These are phyloP conservation scores for Ogataea glucozyma DNA, from an alignment of 805 yeast species.

Conservation along the genomic window DNA sequence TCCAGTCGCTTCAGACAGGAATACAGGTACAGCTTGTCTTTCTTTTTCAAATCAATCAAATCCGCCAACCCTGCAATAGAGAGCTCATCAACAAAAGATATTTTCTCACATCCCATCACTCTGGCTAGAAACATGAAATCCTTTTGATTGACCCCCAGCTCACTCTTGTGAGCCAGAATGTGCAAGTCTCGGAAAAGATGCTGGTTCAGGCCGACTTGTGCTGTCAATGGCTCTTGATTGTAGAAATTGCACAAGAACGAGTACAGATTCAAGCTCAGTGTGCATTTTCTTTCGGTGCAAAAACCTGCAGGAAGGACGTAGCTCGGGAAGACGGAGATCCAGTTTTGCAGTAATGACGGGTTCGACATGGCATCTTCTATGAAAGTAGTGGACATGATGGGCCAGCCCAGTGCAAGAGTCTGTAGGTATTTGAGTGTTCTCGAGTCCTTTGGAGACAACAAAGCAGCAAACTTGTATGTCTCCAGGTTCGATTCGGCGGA, in stretches of 20 bases:
- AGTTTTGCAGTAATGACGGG: slow-evolving; percentile 17
- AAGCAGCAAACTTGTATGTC: slow-evolving; percentile 57
- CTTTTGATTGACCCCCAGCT: slow-evolving; percentile 5
- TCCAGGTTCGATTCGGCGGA: slow-evolving; percentile 2
- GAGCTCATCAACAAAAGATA: slow-evolving; percentile 9
- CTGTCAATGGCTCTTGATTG: slow-evolving; percentile 31
- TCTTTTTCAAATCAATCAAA: not conserved
- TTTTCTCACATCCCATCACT: slow-evolving; percentile 15
- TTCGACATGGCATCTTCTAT: slow-evolving; percentile 48
- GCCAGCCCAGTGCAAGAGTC: slow-evolving; percentile 83
- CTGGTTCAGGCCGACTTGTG: slow-evolving; percentile 46
- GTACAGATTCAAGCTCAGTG: slow-evolving; percentile 48
- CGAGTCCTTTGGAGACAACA: slow-evolving; percentile 56
- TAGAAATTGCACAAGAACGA: slow-evolving; percentile 43
- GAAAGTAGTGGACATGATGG: slow-evolving; percentile 63
- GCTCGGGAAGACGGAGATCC: slow-evolving; percentile 44
- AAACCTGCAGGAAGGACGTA: slow-evolving; percentile 76
- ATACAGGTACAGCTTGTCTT: slow-evolving; percentile 7
- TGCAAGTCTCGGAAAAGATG: slow-evolving; percentile 35
- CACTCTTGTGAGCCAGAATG: slow-evolving; percentile 37
- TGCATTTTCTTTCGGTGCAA: slow-evolving; percentile 41
- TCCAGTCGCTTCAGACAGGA: slow-evolving; percentile 14
- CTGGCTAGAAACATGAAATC: slow-evolving; percentile 15
- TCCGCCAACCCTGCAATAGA: slow-evolving; percentile 2
- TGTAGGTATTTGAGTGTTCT: slow-evolving; percentile 79